phyloP scores from a whole-genome alignment of 2,329 filamentous ascomycete genomes.

The Ceratocystis papillata region DNA sequence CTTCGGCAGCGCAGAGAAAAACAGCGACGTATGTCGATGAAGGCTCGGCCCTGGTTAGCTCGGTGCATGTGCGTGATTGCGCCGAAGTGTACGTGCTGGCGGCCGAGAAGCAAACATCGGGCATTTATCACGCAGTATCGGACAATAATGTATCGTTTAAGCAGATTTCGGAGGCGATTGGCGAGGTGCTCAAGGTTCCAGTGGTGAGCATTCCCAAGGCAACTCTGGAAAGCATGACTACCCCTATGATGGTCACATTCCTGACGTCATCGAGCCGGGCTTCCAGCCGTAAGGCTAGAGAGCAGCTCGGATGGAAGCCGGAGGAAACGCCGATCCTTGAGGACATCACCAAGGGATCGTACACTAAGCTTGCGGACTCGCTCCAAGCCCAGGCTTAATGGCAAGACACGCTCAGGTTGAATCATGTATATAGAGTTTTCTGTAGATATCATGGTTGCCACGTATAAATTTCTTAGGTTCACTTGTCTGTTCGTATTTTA shows the following conservation, averaged over 20 bases:
- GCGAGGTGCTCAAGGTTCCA: conserved; percentile 26
- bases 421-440: not conserved
- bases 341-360: conserved; percentile 30
- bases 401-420: not conserved
- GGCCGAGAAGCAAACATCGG: conserved; percentile 30
- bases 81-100: conserved; percentile 35
- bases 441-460: not conserved
- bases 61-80: conserved; percentile 37
- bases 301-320: conserved; percentile 34
- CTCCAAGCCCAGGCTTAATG: conserved; percentile 19
- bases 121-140: conserved; percentile 32
- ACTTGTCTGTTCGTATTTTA: not conserved
- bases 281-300: conserved; percentile 32
- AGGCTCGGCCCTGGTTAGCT: conserved; percentile 29
- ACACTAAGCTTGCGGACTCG: conserved; percentile 25
- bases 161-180: conserved; percentile 29
- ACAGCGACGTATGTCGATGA: conserved; percentile 29
- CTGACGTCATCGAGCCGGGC: conserved; percentile 31
- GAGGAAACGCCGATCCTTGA: conserved; percentile 31
- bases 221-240: conserved; percentile 29
- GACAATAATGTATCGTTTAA: conserved; percentile 31
- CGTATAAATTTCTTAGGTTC: not conserved
- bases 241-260: conserved; percentile 31
- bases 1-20: conserved; percentile 29
- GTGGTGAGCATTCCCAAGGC: conserved; percentile 24